Conservation (phyloP, 306 rosid species). For the Potentilla sterilis region DNA sequence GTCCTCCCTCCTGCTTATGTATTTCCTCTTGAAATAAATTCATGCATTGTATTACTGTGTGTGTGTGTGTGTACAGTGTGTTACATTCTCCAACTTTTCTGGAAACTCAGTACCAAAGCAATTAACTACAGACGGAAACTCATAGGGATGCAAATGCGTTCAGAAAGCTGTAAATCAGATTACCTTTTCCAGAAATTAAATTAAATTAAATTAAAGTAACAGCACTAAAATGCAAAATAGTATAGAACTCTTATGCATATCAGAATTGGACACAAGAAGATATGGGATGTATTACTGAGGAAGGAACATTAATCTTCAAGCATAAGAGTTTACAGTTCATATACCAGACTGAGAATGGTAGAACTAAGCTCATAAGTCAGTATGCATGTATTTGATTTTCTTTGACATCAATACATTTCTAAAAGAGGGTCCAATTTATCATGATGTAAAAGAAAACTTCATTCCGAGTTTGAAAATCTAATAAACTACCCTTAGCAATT, state of each 20-base stretch:
- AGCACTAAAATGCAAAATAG: neutral
- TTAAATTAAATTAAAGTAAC: neutral
- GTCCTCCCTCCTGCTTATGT: neutral
- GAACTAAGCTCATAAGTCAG: neutral
- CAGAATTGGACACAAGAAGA: neutral
- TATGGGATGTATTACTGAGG: neutral
- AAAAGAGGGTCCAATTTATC: neutral
- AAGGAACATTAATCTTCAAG: neutral
- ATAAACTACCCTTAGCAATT: neutral
- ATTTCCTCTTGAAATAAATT: neutral
- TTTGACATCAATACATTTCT: conserved; percentile 1
- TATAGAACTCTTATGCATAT: neutral
- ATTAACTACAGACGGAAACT: neutral
- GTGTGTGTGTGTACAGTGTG: too few relatives aligned
- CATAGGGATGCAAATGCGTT: neutral
- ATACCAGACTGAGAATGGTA: neutral
- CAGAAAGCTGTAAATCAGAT: neutral
- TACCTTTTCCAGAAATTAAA: neutral
- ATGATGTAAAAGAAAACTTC: conserved; percentile 5
- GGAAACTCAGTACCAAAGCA: neutral
- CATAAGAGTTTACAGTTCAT: neutral
- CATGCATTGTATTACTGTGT: neutral
- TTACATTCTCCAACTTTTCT: neutral
- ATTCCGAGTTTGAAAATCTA: conserved; percentile 3
- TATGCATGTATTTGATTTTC: neutral